These are phyloP conservation scores for Gryganskiella cystojenkinii DNA, from an alignment of 192 early-diverging fungal species.

Conservation along the genomic window DNA sequence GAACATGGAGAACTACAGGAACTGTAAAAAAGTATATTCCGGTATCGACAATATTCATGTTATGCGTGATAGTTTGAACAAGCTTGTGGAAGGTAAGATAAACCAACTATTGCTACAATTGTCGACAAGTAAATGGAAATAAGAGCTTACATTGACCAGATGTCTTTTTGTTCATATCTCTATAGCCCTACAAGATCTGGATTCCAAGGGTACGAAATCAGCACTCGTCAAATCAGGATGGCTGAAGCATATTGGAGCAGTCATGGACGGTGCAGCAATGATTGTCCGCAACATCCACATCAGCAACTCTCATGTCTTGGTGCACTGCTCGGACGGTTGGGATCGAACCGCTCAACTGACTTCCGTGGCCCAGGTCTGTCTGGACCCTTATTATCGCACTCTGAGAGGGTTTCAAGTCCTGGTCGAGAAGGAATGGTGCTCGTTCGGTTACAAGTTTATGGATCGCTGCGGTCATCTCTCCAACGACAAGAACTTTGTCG, in stretches of 20 bases:
- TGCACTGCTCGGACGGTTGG: constrained; percentile 99
- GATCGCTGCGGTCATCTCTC: constrained; percentile 93
- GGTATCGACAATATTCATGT: constrained; percentile 99
- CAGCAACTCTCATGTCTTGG: constrained; percentile 83
- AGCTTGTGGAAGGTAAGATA: constrained; percentile 81
- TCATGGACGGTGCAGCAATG: constrained; percentile 81
- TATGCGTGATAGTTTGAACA: constrained; percentile 89
- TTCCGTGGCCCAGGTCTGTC: constrained; percentile 87
- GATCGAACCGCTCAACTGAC: constrained; percentile 96
- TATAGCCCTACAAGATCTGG: constrained; percentile 64
- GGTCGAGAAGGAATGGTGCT: constrained; percentile 98
- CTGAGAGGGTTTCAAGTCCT: constrained; percentile 90
- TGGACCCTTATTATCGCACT: constrained; percentile 97
- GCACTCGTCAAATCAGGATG: constrained; percentile 81
- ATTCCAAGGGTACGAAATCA: constrained; percentile 55
- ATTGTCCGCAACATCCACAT: constrained; percentile 87
- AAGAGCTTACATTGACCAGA: not conserved
- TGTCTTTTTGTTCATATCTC: not conserved
- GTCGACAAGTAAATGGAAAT: not conserved
- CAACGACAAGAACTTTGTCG: constrained; percentile 76
- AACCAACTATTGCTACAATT: not conserved
- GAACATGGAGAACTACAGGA: constrained; percentile 91
- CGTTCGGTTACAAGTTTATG: constrained; percentile 96
- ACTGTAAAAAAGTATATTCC: constrained; percentile 87
- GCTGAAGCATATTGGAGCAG: constrained; percentile 86